A percentile compares a stretch with the other conserved stretches of the same genome.
phyloP scores from a whole-genome alignment of 805 yeast species.

The Ascoidea tarda region DNA sequence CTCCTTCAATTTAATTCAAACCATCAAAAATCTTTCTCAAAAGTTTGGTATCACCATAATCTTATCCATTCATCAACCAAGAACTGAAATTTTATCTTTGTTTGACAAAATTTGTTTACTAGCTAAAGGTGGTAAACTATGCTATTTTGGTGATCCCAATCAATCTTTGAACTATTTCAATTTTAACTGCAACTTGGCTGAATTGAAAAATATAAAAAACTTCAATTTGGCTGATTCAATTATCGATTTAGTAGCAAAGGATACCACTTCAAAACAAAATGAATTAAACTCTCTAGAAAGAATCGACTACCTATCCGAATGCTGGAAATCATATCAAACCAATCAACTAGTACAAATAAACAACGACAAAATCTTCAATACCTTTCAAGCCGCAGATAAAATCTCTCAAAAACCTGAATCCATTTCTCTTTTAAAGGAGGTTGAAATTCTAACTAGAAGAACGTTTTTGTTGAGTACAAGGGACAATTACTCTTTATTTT shows the following conservation, averaged over 20 bases:
- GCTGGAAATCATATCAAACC: slow-evolving; percentile 21
- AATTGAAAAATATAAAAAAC: slow-evolving; percentile 11
- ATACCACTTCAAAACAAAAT: not conserved
- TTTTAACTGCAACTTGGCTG: slow-evolving; percentile 30
- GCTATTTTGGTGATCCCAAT: slow-evolving; percentile 32
- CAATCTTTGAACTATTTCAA: slow-evolving; percentile 34
- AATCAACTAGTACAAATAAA: slow-evolving; percentile 7
- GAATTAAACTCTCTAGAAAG: slow-evolving; percentile 16
- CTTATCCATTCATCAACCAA: slow-evolving; percentile 73
- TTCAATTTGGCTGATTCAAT: slow-evolving; percentile 51
- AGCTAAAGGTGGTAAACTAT: slow-evolving; percentile 45
- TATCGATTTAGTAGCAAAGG: slow-evolving; percentile 39
- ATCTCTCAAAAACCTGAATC: not conserved
- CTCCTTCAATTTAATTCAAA: slow-evolving; percentile 47
- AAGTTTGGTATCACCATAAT: slow-evolving; percentile 56
- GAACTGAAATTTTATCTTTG: slow-evolving; percentile 57
- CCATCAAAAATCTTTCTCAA: slow-evolving; percentile 42
- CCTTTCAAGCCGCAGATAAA: slow-evolving; percentile 12
- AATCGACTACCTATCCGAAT: slow-evolving; percentile 19
- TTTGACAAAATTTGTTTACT: slow-evolving; percentile 58
- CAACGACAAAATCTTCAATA: not conserved
- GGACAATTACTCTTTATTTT: slow-evolving; percentile 34
- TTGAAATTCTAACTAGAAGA: slow-evolving; percentile 28
- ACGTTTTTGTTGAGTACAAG: slow-evolving; percentile 30
- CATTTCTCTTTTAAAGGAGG: slow-evolving; percentile 22